phyloP scores from a whole-genome alignment of 306 rosid genomes.

The Acmispon strigosus region DNA sequence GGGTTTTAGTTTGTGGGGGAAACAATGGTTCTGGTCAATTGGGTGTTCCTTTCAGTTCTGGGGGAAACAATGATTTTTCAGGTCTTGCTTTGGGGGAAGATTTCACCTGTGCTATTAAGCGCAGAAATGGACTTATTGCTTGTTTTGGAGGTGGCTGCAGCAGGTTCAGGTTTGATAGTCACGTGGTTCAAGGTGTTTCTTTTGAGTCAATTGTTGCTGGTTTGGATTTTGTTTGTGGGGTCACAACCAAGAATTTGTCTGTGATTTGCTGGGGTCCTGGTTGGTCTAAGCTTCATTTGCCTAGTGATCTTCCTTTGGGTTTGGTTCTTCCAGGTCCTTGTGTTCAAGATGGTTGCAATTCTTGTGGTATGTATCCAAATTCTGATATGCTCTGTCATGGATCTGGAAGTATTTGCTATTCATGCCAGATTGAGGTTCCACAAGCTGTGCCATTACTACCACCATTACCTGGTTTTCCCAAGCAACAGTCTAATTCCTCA shows the following conservation, averaged over 20 bases:
- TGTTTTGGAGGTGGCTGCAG: slow-evolving; percentile 28
- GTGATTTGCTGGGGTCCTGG: slow-evolving; percentile 36
- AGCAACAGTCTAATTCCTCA: background rate
- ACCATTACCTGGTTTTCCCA: background rate
- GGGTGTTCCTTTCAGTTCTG: slow-evolving; percentile 15
- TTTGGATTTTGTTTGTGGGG: slow-evolving; percentile 45
- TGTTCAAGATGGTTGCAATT: slow-evolving; percentile 16
- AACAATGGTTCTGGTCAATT: slow-evolving; percentile 29
- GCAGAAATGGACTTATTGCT: slow-evolving; percentile 19
- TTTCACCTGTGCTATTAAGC: slow-evolving; percentile 33
- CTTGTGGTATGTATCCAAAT: slow-evolving; percentile 36
- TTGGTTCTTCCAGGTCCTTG: slow-evolving; percentile 44
- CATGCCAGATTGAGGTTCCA: slow-evolving; percentile 29
- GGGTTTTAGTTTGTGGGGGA: slow-evolving; percentile 33
- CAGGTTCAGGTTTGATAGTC: background rate
- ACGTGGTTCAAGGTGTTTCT: slow-evolving; percentile 25
- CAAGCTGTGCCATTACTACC: slow-evolving; percentile 24
- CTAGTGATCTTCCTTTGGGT: slow-evolving; percentile 18
- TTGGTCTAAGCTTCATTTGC: slow-evolving; percentile 9
- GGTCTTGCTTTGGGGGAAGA: slow-evolving; percentile 33
- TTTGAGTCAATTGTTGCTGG: slow-evolving; percentile 47
- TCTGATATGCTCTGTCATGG: slow-evolving; percentile 35
- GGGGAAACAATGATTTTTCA: slow-evolving; percentile 22
- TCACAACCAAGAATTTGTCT: slow-evolving; percentile 30
- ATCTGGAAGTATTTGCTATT: slow-evolving; percentile 31